A percentile compares a stretch with the other conserved stretches of the same genome.
Conservation (phyloP, 768 basidiomycete species). For the Rhizopogon vesiculosus region DNA sequence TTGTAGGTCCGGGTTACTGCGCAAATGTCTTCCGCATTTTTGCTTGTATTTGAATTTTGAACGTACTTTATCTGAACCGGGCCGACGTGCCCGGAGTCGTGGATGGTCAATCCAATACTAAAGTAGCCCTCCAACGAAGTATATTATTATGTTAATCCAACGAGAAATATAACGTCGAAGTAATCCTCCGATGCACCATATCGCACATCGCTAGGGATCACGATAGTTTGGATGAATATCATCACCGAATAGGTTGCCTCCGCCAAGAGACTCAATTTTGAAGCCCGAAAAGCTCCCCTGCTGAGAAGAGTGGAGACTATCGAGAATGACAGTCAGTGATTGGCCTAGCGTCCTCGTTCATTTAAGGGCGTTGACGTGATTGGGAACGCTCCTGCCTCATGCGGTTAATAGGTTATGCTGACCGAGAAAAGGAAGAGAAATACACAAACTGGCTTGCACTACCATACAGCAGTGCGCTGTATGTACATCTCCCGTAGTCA, state of each 20-base stretch:
- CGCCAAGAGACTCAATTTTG: background rate
- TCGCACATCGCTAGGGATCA: background rate
- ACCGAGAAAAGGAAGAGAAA: background rate
- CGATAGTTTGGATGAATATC: background rate
- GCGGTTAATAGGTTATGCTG: background rate
- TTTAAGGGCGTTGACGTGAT: conserved; percentile 1
- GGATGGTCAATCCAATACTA: too few relatives aligned
- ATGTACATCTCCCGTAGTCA: background rate
- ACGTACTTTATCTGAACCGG: too few relatives aligned
- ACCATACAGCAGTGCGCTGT: background rate
- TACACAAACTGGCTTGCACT: background rate
- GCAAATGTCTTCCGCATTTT: too few relatives aligned
- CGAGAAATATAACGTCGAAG: background rate
- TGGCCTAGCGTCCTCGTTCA: background rate
- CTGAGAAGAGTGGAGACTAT: background rate
- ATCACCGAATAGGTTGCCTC: background rate
- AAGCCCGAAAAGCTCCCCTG: background rate
- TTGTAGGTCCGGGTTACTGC: too few relatives aligned
- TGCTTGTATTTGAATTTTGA: too few relatives aligned
- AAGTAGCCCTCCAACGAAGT: background rate
- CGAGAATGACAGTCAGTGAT: background rate
- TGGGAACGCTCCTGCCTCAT: background rate
- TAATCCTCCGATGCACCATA: background rate
- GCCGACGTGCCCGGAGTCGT: too few relatives aligned
- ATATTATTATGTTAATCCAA: background rate